Evolutionary conservation across 768 basidiomycete genomes (phyloP), one percentile per base, ranked within the genome.

Genomic region (Grammothele lineata): DNA sequence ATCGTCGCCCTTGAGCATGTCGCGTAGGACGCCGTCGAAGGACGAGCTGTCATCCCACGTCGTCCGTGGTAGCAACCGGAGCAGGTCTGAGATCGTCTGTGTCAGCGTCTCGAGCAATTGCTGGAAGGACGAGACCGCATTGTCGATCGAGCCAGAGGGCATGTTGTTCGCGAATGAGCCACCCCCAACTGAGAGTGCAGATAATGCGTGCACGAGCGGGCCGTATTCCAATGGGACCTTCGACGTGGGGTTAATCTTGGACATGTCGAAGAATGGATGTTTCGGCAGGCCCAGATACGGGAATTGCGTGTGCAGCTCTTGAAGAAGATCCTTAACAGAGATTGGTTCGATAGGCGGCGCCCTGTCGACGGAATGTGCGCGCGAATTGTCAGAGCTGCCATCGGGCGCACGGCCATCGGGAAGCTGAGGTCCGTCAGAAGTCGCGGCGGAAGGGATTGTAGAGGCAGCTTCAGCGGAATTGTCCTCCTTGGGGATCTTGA

Each of bases 31-130:
- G 27, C 87, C 85, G 55, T 91, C 87, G 55, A 91, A 92, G 9
- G 88, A 91, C 0, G 90, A 90, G 52, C 85, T 89, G 57, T 92
- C 89, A 48, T 90, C 87, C 90, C 88, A 92, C 1, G 89, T 91
- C 9, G 87, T 89, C 12, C 88, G 84, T 15, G 90, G 91, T 48
- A 93, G 81, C 25, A 92, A 76, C 6, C 87, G 84, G 33, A 93
- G 70, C 23, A 93, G 67, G 54, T 91, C 90, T 4, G 90, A 92
- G 56, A 93, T 92, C 0, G 89, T 92, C 57, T 92, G 89, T 1
- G 90, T 93, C 36, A 93, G 69, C 0, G 88, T 92, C 70, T 92
- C 90, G 35, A 93, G 70, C 0, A 93, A 70, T 58, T 91, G 88
- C 56, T 93, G 89, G 70, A 92, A 92, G 12, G 89, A 90, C 3